Evolutionary conservation across 345 rosid genomes (phyloP).

Genomic region (Abelmoschus esculentus): DNA sequence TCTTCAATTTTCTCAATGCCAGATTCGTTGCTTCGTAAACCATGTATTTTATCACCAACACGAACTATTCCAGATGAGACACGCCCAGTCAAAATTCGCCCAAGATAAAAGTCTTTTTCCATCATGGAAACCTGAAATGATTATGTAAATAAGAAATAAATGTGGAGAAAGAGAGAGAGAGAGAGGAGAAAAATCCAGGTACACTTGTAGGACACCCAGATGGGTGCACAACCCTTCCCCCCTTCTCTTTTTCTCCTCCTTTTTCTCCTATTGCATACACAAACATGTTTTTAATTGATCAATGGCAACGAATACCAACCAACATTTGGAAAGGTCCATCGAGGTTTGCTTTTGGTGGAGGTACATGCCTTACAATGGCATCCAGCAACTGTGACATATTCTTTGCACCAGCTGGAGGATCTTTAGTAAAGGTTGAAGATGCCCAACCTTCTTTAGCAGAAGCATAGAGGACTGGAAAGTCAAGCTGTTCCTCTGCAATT

Average conservation of each 20-base stretch:
- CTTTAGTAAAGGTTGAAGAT: constrained; percentile 74
- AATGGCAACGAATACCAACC: constrained; percentile 41
- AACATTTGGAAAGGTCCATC: constrained; percentile 91
- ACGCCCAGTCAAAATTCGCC: constrained; percentile 91
- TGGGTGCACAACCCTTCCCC: neutral
- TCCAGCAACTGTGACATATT: constrained; percentile 95
- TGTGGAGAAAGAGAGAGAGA: neutral
- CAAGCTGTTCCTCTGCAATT: constrained; percentile 84
- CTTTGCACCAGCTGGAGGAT: constrained; percentile 59
- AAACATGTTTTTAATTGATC: neutral
- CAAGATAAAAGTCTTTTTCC: constrained; percentile 88
- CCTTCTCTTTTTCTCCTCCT: neutral
- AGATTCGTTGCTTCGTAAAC: constrained; percentile 55
- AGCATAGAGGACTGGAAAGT: constrained; percentile 97
- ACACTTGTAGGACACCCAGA: neutral
- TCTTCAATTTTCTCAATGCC: constrained; percentile 83
- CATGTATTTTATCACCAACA: constrained; percentile 79
- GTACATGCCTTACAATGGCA: constrained; percentile 70
- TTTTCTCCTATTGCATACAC: neutral
- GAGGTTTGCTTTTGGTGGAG: constrained; percentile 67
- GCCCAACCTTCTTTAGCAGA: constrained; percentile 99
- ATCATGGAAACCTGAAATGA: constrained; percentile 86
- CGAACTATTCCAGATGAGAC: constrained; percentile 63
- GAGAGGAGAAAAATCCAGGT: neutral
- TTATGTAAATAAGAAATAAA: constrained; percentile 12